These are phyloP conservation scores for Zasmidium cellare DNA, from an alignment of 2,329 filamentous ascomycete genomes.

Conservation along the genomic window DNA sequence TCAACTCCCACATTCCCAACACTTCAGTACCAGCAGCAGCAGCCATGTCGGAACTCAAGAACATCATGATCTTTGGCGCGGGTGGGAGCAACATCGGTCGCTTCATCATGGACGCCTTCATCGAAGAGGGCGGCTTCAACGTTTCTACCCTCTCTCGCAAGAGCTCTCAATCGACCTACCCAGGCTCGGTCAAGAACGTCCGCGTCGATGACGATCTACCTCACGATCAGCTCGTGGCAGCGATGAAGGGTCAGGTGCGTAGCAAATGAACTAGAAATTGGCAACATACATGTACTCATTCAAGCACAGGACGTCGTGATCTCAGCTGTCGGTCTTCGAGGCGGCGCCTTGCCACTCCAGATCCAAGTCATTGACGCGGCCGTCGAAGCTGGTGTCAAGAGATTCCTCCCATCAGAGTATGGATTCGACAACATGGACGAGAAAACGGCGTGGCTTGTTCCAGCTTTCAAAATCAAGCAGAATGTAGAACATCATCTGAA, in stretches of 20 bases:
- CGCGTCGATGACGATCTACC: slow-evolving; percentile 15
- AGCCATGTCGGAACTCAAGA: slow-evolving; percentile 7
- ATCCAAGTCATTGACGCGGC: slow-evolving; percentile 41
- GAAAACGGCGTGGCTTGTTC: slow-evolving; percentile 26
- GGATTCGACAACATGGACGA: slow-evolving; percentile 40
- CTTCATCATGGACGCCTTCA: slow-evolving; percentile 17
- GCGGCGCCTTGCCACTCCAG: slow-evolving; percentile 30
- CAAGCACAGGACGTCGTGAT: slow-evolving; percentile 37
- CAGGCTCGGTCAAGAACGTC: slow-evolving; percentile 9
- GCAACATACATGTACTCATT: not conserved
- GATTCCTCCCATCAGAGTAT: slow-evolving; percentile 46
- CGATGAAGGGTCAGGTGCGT: slow-evolving; percentile 33
- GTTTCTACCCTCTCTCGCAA: slow-evolving; percentile 17
- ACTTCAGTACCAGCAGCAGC: too few species aligned
- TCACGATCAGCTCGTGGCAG: slow-evolving; percentile 32
- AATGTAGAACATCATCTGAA: slow-evolving; percentile 35
- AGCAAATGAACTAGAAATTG: not conserved
- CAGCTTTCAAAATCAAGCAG: slow-evolving; percentile 37
- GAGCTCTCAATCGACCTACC: slow-evolving; percentile 17
- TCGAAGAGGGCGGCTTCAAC: slow-evolving; percentile 11
- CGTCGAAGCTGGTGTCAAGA: slow-evolving; percentile 40
- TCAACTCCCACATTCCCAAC: too few species aligned
- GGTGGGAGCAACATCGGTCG: slow-evolving; percentile 22
- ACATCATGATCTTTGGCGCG: slow-evolving; percentile 20
- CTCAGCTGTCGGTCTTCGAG: slow-evolving; percentile 31